Conservation (phyloP, 257 asterid genomes). For the Ajuga chamaepitys region DNA sequence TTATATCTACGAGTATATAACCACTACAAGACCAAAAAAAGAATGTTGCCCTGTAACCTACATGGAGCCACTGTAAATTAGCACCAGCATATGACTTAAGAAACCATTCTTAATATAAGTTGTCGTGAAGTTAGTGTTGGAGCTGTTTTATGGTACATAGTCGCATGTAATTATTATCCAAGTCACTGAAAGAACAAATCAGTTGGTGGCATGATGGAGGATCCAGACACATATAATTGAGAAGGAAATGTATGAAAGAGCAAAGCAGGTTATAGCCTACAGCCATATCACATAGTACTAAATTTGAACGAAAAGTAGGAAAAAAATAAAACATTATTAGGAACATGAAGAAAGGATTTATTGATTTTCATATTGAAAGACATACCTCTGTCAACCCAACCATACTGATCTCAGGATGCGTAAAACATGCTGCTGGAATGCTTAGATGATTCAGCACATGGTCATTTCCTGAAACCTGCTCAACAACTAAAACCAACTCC, state of each 20-base stretch:
- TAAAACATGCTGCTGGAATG: conserved; percentile 98
- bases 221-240: background rate
- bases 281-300: background rate
- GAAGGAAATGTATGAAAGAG: conserved; percentile 10
- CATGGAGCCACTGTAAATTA: background rate
- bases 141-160: background rate
- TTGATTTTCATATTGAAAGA: conserved; percentile 7
- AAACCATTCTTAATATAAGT: background rate
- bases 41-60: background rate
- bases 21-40: background rate
- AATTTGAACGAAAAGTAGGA: background rate
- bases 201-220: background rate
- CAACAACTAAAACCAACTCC: conserved; percentile 59
- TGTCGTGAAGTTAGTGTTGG: background rate
- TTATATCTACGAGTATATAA: background rate
- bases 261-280: background rate
- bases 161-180: conserved; percentile 3
- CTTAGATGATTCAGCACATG: conserved; percentile 88
- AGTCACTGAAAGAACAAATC: background rate
- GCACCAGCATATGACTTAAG: conserved; percentile 1
- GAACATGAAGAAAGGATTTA: background rate
- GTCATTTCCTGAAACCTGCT: conserved; percentile 86
- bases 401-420: conserved; percentile 99
- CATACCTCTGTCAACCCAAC: conserved; percentile 95
- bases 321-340: background rate